Evolutionary conservation across 2,329 filamentous ascomycete species (phyloP), one percentile per base, ranked within the genome.

Genomic region (Elsinoe ampelina): DNA sequence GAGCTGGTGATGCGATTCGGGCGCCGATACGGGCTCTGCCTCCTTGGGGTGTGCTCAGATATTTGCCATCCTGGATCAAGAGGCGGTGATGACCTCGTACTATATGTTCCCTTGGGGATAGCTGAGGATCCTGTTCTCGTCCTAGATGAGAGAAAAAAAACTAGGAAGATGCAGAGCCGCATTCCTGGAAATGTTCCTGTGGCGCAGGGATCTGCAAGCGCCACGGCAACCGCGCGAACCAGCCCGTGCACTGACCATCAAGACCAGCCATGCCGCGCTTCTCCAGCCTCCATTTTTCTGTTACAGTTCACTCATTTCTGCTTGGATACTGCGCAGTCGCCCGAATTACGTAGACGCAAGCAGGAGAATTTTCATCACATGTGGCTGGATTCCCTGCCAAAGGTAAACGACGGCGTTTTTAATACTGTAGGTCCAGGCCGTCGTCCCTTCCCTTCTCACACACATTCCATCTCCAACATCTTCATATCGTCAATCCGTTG

Each of bases 331-430:
- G n/a, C n/a, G n/a, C n/a, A n/a, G 22, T 50, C 30, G 45, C 45
- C 7, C 45, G 26, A 34, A 34, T 38, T 52, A 52, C 48, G 48
- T 52, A 52, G 48, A 52, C 48, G 32, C 35, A 35, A 22, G 32
- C 32, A 52, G 35, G 22, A 22, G 11, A 52, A 39, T 19, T n/a
- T 34, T 52, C 48, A 34, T 52, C 48, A 52, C 48, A 52, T 13
- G 48, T 52, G 48, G 48, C 48, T 52, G 48, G 48, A 26, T 36
- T 52, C 48, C 48, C 48, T 52, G 48, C 48, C 48, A n/a, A 39
- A 38, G 32, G 48, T 52, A 52, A 52, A 39, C 48, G 48, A 52
- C 32, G 48, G 48, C 48, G 48, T 52, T 52, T 51, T 52, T 35
- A 50, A 52, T 39, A 52, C 35, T 20, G 34, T 52, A 52, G 48